phyloP scores from a whole-genome alignment of 2,329 filamentous ascomycete species.

The Fusarium burgessii region DNA sequence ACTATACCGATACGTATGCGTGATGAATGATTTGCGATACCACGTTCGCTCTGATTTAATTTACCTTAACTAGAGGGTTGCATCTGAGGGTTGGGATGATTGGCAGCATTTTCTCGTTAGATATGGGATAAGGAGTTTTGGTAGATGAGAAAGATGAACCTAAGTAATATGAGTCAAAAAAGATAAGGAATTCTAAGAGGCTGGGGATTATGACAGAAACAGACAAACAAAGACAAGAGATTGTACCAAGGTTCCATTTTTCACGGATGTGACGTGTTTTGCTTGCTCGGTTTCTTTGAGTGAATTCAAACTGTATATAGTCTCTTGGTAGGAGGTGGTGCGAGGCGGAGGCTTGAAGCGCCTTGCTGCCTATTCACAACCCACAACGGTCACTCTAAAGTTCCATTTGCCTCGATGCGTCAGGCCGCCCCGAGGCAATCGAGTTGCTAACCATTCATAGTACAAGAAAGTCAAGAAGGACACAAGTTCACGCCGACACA shows the following conservation, averaged over 20 bases:
- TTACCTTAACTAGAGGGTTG: conserved; percentile 28
- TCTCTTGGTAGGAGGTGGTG: background rate
- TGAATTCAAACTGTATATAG: background rate
- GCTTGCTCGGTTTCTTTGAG: background rate
- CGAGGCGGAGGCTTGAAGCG: conserved; percentile 35
- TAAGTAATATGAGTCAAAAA: conserved; percentile 16
- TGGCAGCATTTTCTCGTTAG: conserved; percentile 36
- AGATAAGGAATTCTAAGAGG: background rate
- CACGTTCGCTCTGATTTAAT: conserved; percentile 42
- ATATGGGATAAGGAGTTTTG: conserved; percentile 41
- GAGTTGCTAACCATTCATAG: conserved; percentile 6
- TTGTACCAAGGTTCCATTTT: conserved; percentile 30
- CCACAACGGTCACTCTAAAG: conserved; percentile 19
- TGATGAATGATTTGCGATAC: conserved; percentile 45
- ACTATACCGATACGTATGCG: conserved; percentile 17
- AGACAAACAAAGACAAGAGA: background rate
- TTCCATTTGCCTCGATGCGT: conserved; percentile 4
- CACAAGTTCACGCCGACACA: conserved; percentile 18
- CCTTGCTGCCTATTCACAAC: conserved; percentile 40
- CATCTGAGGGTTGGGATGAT: conserved; percentile 23
- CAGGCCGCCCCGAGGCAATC: conserved; percentile 19
- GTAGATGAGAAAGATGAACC: conserved; percentile 15
- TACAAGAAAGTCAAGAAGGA: conserved; percentile 2
- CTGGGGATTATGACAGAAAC: background rate
- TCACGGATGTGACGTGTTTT: conserved; percentile 4